A percentile compares a stretch with the other conserved stretches of the same genome.
phyloP scores from a whole-genome alignment of 768 basidiomycete species.

The Mycena maculata region DNA sequence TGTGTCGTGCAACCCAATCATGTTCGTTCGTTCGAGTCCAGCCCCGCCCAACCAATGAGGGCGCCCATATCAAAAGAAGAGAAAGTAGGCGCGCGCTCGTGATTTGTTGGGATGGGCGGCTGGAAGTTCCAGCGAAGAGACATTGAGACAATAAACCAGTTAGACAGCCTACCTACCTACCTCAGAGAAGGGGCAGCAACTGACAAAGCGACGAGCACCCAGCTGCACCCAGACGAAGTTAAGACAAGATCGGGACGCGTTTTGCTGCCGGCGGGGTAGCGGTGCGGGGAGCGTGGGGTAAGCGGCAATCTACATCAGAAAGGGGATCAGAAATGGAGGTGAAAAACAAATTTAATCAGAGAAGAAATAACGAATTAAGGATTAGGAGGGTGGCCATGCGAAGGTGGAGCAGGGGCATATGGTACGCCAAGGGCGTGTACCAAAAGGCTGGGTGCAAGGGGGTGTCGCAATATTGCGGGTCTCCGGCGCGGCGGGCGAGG shows the following conservation, averaged over 20 bases:
- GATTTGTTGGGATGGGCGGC: neutral
- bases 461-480: neutral
- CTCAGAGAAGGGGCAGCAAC: neutral
- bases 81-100: no score
- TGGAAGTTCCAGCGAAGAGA: neutral
- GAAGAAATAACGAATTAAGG: no score
- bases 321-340: neutral
- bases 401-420: neutral
- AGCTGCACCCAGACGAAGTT: no score
- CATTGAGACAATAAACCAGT: neutral
- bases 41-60: neutral
- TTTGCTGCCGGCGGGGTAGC: neutral
- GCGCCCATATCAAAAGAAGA: no score
- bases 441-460: neutral
- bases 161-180: no score
- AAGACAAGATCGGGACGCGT: no score
- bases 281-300: neutral
- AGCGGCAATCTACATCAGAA: neutral
- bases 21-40: neutral
- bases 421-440: neutral
- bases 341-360: no score
- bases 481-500: no score
- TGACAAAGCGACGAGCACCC: no score
- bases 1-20: no score
- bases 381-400: neutral